phyloP scores from a whole-genome alignment of 2,329 filamentous ascomycete species.

The Fusarium sp. region DNA sequence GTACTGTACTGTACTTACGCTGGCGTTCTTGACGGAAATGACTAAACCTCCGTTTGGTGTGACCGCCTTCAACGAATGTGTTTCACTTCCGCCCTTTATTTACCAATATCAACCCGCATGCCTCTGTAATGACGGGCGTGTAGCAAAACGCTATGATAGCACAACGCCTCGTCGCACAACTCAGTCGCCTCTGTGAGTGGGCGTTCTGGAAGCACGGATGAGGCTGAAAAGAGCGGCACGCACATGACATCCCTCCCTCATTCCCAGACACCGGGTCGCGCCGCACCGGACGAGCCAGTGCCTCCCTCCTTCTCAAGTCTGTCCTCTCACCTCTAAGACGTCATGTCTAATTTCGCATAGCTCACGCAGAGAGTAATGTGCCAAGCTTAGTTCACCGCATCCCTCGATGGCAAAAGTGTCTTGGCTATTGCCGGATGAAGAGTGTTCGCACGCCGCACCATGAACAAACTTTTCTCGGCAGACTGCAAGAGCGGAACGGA shows the following conservation, averaged over 20 bases:
- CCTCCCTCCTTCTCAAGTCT: conserved; percentile 5
- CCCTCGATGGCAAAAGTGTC: conserved; percentile 12
- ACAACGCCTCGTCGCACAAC: conserved; percentile 6
- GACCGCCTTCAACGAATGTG: conserved; percentile 14
- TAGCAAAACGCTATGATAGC: background rate
- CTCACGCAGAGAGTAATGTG: conserved; percentile 18
- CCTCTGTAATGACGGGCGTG: conserved; percentile 11
- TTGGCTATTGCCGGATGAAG: conserved; percentile 9
- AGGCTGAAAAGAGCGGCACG: conserved; percentile 18
- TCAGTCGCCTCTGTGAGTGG: background rate
- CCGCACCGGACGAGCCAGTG: conserved; percentile 27
- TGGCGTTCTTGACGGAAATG: conserved; percentile 30
- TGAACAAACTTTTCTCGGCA: conserved; percentile 3
- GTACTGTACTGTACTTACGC: background rate
- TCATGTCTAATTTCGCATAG: conserved; percentile 7
- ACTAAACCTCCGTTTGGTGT: conserved; percentile 23
- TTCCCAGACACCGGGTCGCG: conserved; percentile 33
- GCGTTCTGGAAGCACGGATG: conserved; percentile 33
- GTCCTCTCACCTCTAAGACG: background rate
- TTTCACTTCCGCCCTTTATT: background rate
- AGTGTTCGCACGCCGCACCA: background rate
- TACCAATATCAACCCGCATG: background rate
- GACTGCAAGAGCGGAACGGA: conserved; percentile 29
- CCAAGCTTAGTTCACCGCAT: conserved; percentile 20
- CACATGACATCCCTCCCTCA: conserved; percentile 17